Percentiles rank a stretch among this genome's conserved stretches.
Evolutionary conservation across 352 stramenopile species (phyloP).

Genomic region (Phytophthora cajani): DNA sequence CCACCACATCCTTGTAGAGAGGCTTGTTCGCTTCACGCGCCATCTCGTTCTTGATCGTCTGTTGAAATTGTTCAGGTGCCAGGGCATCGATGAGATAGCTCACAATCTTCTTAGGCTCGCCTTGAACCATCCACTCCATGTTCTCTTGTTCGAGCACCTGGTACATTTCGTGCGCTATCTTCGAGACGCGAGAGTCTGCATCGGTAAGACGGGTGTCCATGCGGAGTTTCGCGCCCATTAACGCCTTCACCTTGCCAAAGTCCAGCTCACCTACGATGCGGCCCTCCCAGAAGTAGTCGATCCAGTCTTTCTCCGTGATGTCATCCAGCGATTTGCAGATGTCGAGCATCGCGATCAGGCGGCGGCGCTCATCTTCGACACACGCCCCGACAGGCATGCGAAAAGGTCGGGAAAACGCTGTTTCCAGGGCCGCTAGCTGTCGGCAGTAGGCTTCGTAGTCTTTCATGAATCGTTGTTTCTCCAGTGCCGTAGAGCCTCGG

Average conservation of each 20-base stretch:
- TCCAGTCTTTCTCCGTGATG: background rate
- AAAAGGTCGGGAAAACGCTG: background rate
- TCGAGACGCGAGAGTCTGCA: background rate
- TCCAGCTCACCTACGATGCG: background rate
- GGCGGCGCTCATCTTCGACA: background rate
- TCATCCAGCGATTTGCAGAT: background rate
- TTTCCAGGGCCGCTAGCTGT: slow-evolving; percentile 1
- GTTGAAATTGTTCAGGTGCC: background rate
- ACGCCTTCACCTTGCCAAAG: background rate
- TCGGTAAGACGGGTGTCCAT: background rate
- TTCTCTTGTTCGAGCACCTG: background rate
- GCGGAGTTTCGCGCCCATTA: background rate
- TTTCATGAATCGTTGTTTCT: slow-evolving; percentile 15
- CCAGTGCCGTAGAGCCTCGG: slow-evolving; percentile 3
- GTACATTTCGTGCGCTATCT: background rate
- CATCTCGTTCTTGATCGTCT: background rate
- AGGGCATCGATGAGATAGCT: background rate
- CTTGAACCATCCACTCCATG: background rate
- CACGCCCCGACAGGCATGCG: background rate
- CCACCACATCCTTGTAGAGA: background rate
- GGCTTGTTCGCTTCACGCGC: background rate
- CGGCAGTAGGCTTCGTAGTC: slow-evolving; percentile 16
- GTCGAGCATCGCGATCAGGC: background rate
- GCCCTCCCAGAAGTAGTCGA: background rate
- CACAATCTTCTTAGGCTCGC: background rate